Base-by-base conservation (phyloP, 1,284 basidiomycete genomes). In the Leccinum pseudoinsigne region DNA sequence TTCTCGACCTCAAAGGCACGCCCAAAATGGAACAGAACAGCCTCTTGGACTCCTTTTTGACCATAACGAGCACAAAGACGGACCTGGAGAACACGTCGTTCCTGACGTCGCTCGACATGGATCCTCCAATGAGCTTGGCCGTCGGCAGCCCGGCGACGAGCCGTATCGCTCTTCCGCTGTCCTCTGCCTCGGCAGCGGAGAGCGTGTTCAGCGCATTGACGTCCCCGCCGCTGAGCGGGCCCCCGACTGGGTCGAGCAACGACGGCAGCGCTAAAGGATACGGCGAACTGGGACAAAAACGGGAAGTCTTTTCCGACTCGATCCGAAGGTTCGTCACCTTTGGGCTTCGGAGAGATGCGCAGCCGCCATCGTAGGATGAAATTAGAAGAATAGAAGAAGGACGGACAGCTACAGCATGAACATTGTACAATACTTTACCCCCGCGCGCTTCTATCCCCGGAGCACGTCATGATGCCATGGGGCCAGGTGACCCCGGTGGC, bases 1-100 rank as follows among this genome's bases (percentile, higher is more conserved):
- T 97, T 62, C 85, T 99, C 28, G 97, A 99, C 74, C 85, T 99
- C 62, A 98, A 97, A 74, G 97, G 96, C 10, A 94, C 95, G 0
- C 87, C 93, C 0, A 92, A 94, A 65, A 74, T 81, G 9, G 90
- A 94, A 60, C 94, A 98, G 79, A 95, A 95, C 77, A 86, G 86
- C 68, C 85, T 99, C 9, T 83, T 97, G 45, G 96, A 98, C 76
- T 85, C 89, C 16, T 98, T 98, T 80, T 81, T 98, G 47, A 90
- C 92, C 3, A 89, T 94, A 62, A 97, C 95, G 18, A 95, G 93
- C 66, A 93, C 92, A 4, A 92, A 93, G 72, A 84, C 86, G 36
- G 93, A 97, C 57, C 82, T 98, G 16, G 84, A 92, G 65, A 89
- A 86, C 73, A 90, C 92, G 0, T 97, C 95, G 0, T 98, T 98